phyloP scores from a whole-genome alignment of 306 rosid genomes.

The Adenanthera pavonina region DNA sequence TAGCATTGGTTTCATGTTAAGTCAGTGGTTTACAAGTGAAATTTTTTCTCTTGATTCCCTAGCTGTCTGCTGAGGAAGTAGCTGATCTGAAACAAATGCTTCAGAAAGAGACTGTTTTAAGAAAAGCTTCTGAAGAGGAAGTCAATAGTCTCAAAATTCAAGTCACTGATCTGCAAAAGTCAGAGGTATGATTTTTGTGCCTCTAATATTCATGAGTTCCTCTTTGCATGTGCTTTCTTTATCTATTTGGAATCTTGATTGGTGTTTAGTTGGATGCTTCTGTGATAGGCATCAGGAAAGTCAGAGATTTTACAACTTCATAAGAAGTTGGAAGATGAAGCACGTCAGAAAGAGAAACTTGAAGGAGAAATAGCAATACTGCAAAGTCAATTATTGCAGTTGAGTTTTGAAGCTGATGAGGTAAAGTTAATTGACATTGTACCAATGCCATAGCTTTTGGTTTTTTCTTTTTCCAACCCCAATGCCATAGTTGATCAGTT shows the following conservation, averaged over 20 bases:
- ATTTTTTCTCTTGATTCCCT: slow-evolving; percentile 39
- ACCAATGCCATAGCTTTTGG: background rate
- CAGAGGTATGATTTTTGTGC: slow-evolving; percentile 69
- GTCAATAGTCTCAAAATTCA: slow-evolving; percentile 66
- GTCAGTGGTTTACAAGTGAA: slow-evolving; percentile 33
- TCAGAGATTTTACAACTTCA: slow-evolving; percentile 76
- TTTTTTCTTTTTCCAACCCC: background rate
- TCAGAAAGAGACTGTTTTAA: slow-evolving; percentile 67
- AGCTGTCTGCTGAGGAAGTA: slow-evolving; percentile 64
- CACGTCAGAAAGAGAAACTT: slow-evolving; percentile 72
- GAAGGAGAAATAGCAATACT: slow-evolving; percentile 87
- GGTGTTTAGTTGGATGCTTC: slow-evolving; percentile 42
- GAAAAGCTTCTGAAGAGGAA: slow-evolving; percentile 93
- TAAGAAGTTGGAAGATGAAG: slow-evolving; percentile 73
- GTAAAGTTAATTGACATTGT: slow-evolving; percentile 45
- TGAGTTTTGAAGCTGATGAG: slow-evolving; percentile 87
- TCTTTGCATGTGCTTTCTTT: slow-evolving; percentile 31
- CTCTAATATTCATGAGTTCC: slow-evolving; percentile 34
- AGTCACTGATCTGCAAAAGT: slow-evolving; percentile 72
- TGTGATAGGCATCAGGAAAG: slow-evolving; percentile 65
- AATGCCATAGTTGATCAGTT: slow-evolving; percentile 20
- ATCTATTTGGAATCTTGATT: slow-evolving; percentile 33
- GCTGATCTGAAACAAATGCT: slow-evolving; percentile 71
- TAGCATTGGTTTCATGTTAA: slow-evolving; percentile 29
- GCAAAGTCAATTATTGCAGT: slow-evolving; percentile 85